A percentile compares a stretch with the other conserved stretches of the same genome.
Evolutionary conservation across 768 basidiomycete species (phyloP).

Genomic region (Tubosaeta brunneosetosa): DNA sequence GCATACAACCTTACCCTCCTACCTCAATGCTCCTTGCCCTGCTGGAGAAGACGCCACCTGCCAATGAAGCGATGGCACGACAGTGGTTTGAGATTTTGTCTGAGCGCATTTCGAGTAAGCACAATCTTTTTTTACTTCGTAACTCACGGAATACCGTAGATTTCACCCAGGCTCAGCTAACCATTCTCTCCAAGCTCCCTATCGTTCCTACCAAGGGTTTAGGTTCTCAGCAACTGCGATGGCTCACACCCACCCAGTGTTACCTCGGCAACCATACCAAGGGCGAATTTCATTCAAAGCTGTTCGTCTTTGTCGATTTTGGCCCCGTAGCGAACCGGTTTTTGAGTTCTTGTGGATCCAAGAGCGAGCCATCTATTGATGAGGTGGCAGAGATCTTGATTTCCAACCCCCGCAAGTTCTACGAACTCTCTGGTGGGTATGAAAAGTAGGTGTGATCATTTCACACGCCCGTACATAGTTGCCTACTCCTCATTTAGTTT

Average conservation of each 20-base stretch:
- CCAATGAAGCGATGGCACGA: slow-evolving; percentile 48
- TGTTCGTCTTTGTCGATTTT: slow-evolving; percentile 89
- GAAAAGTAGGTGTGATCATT: slow-evolving; percentile 47
- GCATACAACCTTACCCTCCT: slow-evolving; percentile 67
- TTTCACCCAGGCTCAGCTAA: slow-evolving; percentile 54
- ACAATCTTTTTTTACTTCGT: not conserved
- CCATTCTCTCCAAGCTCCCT: slow-evolving; percentile 47
- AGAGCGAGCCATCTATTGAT: slow-evolving; percentile 79
- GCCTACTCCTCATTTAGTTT: slow-evolving; percentile 47
- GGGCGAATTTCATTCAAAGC: slow-evolving; percentile 65
- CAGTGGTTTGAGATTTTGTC: slow-evolving; percentile 69
- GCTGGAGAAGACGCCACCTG: slow-evolving; percentile 57
- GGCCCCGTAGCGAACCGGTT: slow-evolving; percentile 79
- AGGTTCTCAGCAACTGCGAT: slow-evolving; percentile 33
- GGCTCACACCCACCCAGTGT: slow-evolving; percentile 61
- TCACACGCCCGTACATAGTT: not conserved
- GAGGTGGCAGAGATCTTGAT: slow-evolving; percentile 72
- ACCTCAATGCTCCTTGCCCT: slow-evolving; percentile 53
- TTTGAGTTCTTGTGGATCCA: slow-evolving; percentile 81
- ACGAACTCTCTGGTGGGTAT: slow-evolving; percentile 62
- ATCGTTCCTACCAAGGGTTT: slow-evolving; percentile 62
- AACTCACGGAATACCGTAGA: slow-evolving; percentile 34
- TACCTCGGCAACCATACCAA: slow-evolving; percentile 55
- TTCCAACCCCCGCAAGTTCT: slow-evolving; percentile 65
- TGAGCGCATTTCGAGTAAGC: slow-evolving; percentile 54